These are phyloP conservation scores for Boletus speciosus DNA, from an alignment of 768 basidiomycete species.

Conservation along the genomic window DNA sequence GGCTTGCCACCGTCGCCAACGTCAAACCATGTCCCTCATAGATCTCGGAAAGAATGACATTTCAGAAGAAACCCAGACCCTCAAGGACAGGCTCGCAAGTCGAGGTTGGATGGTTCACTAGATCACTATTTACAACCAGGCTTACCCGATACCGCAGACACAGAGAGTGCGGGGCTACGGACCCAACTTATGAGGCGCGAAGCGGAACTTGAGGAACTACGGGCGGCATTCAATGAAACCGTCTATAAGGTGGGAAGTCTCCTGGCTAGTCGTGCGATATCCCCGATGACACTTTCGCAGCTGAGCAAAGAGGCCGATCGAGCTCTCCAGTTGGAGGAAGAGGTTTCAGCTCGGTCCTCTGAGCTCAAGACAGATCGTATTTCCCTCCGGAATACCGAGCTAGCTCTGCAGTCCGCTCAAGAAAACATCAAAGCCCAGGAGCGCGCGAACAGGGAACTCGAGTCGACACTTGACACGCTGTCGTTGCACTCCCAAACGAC, in stretches of 20 bases:
- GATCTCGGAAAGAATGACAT: conserved; percentile 40
- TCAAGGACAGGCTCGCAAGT: conserved; percentile 36
- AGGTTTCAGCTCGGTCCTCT: conserved; percentile 46
- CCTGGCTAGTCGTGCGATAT: background rate
- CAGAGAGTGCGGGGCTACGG: conserved; percentile 33
- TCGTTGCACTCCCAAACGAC: conserved; percentile 52
- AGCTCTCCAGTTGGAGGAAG: conserved; percentile 51
- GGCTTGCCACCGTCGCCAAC: conserved; percentile 15
- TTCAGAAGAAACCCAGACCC: conserved; percentile 35
- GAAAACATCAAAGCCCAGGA: conserved; percentile 51
- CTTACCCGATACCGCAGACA: conserved; percentile 28
- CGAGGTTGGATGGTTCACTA: conserved; percentile 30
- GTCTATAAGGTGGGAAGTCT: conserved; percentile 33
- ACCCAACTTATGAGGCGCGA: conserved; percentile 36
- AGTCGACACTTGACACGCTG: conserved; percentile 52
- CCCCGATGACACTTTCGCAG: conserved; percentile 32
- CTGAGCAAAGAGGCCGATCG: conserved; percentile 55
- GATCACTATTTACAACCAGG: background rate
- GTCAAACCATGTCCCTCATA: conserved; percentile 34
- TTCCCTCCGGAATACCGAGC: conserved; percentile 48
- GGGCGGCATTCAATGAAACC: conserved; percentile 33
- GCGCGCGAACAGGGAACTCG: conserved; percentile 49
- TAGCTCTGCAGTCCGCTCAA: conserved; percentile 45
- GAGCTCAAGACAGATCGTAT: conserved; percentile 57
- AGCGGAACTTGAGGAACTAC: conserved; percentile 35